Evolutionary conservation across 495 filamentous ascomycete species (phyloP), one percentile per base, ranked within the genome.

Genomic region (Talaromyces adpressus): DNA sequence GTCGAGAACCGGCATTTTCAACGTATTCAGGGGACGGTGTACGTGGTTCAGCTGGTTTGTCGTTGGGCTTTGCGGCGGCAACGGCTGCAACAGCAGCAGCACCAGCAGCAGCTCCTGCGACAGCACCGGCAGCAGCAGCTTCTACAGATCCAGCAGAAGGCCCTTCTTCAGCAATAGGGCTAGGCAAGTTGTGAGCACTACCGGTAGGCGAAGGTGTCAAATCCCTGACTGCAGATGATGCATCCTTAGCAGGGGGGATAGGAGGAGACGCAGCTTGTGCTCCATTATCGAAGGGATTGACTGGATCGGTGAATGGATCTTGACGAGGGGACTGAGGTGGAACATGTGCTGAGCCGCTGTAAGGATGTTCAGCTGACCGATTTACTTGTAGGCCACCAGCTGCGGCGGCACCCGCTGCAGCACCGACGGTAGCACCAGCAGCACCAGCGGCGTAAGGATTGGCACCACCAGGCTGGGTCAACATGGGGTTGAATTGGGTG

Each of bases 401-500:
- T 60, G 41, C 63, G 4, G 62, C 34, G 9, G 54, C 51, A 23
- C 59, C 64, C 7, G 66, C 60, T 4, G 61, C 65, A 29, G 32
- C 62, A 63, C 45, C 59, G 32, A 65, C 66, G 32, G 65, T 67
- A 16, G 64, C 61, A 61, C 63, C 68, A 29, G 64, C 62, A 16
- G 63, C 64, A 61, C 63, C 68, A 36, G 78, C 67, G 20, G 62
- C 64, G 52, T 61, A 29, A 4, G 62, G 59, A 27, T 66, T 18
- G 54, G 65, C 69, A 2, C 60, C 69, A 27, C 73, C 76, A 69
- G 75, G 70, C 69, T 74, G 67, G 62, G 77, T 75, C 39, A 68
- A 65, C 73, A 47, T 87, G 8, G 92, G 92, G 12, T 89, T 81
- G 72, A 98, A 95, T 68, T 96, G 87, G 61, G 92, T 93, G 34